phyloP scores from a whole-genome alignment of 2,329 filamentous ascomycete genomes.

The Paecilomyces fulvus region DNA sequence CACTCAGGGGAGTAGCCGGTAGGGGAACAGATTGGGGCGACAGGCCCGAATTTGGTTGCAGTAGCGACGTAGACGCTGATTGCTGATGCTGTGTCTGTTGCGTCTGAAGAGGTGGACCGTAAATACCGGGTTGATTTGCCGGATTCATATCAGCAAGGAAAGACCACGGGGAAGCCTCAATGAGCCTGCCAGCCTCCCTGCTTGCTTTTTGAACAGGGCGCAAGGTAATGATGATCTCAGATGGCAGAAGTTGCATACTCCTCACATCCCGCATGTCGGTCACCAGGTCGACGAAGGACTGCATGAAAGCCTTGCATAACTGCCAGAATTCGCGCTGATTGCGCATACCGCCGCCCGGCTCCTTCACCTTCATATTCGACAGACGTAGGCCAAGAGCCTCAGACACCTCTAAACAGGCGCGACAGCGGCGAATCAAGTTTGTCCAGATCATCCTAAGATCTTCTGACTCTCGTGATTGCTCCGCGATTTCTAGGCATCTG shows the following conservation, averaged over 20 bases:
- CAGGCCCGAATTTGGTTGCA: constrained; percentile 14
- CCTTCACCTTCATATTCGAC: constrained; percentile 73
- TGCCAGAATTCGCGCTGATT: constrained; percentile 55
- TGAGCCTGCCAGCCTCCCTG: constrained; percentile 69
- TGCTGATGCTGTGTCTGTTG: constrained; percentile 23
- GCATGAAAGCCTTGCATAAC: constrained; percentile 56
- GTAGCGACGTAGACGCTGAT: constrained; percentile 17
- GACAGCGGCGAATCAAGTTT: constrained; percentile 62
- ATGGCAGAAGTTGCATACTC: constrained; percentile 42
- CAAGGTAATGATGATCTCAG: constrained; percentile 65
- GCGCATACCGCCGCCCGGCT: constrained; percentile 60
- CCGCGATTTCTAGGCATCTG: constrained; percentile 54
- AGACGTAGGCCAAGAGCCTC: constrained; percentile 65
- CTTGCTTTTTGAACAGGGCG: constrained; percentile 74
- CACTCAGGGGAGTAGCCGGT: constrained; percentile 82
- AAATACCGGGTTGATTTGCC: constrained; percentile 22
- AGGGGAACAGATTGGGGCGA: constrained; percentile 48
- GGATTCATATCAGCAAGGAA: constrained; percentile 41
- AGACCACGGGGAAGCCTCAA: constrained; percentile 58
- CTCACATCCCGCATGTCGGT: constrained; percentile 39
- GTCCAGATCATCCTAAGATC: constrained; percentile 59
- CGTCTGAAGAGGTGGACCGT: constrained; percentile 27
- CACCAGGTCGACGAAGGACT: constrained; percentile 40
- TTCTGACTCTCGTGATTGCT: constrained; percentile 51
- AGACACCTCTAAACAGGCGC: constrained; percentile 61